phyloP scores from a whole-genome alignment of 2,329 filamentous ascomycete species.

The Diaporthe aspalathi region DNA sequence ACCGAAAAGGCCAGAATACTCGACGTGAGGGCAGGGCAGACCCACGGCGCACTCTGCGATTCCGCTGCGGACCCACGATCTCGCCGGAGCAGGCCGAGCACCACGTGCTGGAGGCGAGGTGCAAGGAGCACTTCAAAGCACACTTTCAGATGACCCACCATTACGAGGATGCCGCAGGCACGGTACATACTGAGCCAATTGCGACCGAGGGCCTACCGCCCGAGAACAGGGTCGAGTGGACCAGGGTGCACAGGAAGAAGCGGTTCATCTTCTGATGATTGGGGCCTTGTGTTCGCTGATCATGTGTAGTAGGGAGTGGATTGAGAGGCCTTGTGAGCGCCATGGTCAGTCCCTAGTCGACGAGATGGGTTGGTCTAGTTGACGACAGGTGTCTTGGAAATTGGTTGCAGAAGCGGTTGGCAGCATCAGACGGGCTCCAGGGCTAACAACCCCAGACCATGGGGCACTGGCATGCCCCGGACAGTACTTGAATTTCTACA shows the following conservation, averaged over 20 bases:
- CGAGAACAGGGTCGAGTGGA: constrained; percentile 7
- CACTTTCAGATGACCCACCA: constrained; percentile 14
- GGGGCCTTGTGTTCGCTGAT: neutral
- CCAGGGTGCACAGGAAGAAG: neutral
- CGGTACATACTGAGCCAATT: neutral
- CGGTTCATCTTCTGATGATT: neutral
- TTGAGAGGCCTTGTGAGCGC: no score
- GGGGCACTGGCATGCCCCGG: neutral
- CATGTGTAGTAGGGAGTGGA: neutral
- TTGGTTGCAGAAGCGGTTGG: neutral
- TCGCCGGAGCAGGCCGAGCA: neutral
- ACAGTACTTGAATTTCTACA: neutral
- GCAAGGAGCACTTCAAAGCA: neutral
- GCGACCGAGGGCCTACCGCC: constrained; percentile 6
- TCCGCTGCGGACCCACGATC: neutral
- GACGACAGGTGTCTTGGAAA: neutral
- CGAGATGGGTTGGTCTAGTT: neutral
- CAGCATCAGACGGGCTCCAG: neutral
- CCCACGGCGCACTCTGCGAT: neutral
- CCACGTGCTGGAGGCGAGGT: neutral
- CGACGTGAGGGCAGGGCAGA: neutral
- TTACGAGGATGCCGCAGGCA: neutral
- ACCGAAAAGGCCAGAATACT: neutral
- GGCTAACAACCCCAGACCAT: no score
- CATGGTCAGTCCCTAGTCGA: neutral